Evolutionary conservation across 2,329 filamentous ascomycete species (phyloP).

Genomic region (Magnaporthiopsis incrustans): DNA sequence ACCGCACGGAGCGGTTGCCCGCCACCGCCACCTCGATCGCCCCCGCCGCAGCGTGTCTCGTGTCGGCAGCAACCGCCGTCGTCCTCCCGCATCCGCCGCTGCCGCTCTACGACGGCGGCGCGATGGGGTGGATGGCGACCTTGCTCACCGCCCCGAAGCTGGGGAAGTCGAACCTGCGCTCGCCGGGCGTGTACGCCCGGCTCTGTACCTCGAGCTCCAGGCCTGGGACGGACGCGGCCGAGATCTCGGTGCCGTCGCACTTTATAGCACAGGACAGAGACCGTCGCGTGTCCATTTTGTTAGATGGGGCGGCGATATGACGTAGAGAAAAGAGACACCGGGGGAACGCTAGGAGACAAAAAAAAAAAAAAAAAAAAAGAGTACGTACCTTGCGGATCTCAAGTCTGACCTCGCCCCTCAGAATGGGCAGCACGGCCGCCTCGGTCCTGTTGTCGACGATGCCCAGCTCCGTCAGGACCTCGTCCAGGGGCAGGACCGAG

Average conservation of each 20-base stretch:
- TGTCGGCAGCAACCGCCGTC: too few species aligned
- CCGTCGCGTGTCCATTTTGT: neutral
- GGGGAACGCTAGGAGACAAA: too few species aligned
- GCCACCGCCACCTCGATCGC: too few species aligned
- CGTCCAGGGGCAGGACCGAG: slow-evolving; percentile 24
- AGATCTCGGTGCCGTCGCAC: slow-evolving; percentile 24
- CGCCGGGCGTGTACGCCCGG: slow-evolving; percentile 14
- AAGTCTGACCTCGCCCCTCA: slow-evolving; percentile 16
- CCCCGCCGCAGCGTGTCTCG: too few species aligned
- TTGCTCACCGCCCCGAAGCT: slow-evolving; percentile 14
- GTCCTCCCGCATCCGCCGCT: neutral
- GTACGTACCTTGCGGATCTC: slow-evolving; percentile 17
- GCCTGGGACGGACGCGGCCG: slow-evolving; percentile 22
- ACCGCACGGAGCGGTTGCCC: neutral
- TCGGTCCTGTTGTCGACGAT: neutral
- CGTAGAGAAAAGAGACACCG: too few species aligned
- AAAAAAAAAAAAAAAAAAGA: too few species aligned
- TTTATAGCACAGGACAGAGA: slow-evolving; percentile 10
- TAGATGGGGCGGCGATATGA: neutral
- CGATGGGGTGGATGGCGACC: slow-evolving; percentile 2
- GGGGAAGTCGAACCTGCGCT: slow-evolving; percentile 16
- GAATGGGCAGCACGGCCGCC: slow-evolving; percentile 25
- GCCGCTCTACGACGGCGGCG: neutral
- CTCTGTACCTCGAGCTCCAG: slow-evolving; percentile 29
- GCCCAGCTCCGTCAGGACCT: slow-evolving; percentile 8